Evolutionary conservation across 202 grass and related monocot genomes (phyloP), one percentile per base, ranked within the genome.

Genomic region (Carex arenaria): DNA sequence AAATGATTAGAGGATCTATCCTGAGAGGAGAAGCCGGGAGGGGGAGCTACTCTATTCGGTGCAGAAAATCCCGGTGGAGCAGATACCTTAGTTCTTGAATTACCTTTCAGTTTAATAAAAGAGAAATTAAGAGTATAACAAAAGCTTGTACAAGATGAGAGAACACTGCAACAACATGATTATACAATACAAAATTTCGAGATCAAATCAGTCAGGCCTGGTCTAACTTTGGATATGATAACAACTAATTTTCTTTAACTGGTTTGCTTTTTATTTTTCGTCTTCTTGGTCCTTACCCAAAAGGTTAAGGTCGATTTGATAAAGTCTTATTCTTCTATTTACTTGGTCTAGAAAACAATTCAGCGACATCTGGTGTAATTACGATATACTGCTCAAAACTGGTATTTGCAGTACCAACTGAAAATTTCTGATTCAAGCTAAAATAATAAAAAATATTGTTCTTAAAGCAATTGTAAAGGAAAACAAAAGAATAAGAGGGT

Each of bases 21-120:
- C 61, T 89, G 90, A 84, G 87, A 90, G 82, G 89, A 87, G 89
- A 94, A 92, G 19, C 90, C 92, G 18, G 88, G 87, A 89, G 89
- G 94, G 71, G 92, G 92, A 17, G 83, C 87, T 14, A 82, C 84
- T 90, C 88, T 93, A 52, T 71, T 85, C 72, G 91, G 87, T 79
- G 81, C 65, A 68, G 93, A 88, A 85, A 98, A 98, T 86, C 95
- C 95, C 62, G 95, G 95, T 42, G 95, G 95, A 10, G 88, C 91
- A 22, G 95, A 90, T 83, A 95, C 86, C 89, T 98, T 95, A 38
- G 90, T 85, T 68, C 84, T 93, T 87, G 89, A 88, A 84, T 85
- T 86, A 76, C 88, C 94, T 94, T 71, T 82, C 49, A 78, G 54
- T 78, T 38, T 20, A 59, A 60, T 72, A 78, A 78, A 66, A 76